Conservation (phyloP, 805 yeast species). For the Yamadazyma paraphyllophila region DNA sequence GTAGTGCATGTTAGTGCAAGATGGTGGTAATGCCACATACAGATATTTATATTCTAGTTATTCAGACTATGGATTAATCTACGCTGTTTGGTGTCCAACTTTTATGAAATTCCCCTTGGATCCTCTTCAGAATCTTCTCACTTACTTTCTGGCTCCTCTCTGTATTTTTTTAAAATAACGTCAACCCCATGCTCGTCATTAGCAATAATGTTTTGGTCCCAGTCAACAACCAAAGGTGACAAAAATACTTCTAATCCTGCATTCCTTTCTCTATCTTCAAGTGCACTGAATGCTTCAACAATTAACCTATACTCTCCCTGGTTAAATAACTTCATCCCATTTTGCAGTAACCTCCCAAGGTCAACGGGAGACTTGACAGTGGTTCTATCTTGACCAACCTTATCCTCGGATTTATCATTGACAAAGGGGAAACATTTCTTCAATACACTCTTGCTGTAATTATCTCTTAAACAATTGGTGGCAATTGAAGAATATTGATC, state of each 20-base stretch:
- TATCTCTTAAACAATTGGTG: constrained; percentile 25
- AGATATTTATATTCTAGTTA: no score
- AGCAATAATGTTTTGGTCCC: constrained; percentile 45
- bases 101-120: no score
- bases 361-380: constrained; percentile 16
- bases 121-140: no score
- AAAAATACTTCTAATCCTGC: constrained; percentile 32
- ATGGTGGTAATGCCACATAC: no score
- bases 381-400: constrained; percentile 15
- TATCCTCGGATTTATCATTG: constrained; percentile 20
- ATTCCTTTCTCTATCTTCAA: constrained; percentile 17
- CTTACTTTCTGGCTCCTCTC: background rate
- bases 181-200: constrained; percentile 32
- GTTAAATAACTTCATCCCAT: constrained; percentile 31
- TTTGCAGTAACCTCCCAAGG: constrained; percentile 19
- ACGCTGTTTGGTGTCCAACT: background rate
- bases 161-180: constrained; percentile 30
- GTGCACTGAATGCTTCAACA: constrained; percentile 33
- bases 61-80: background rate
- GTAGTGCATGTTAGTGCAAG: no score
- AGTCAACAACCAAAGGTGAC: constrained; percentile 44
- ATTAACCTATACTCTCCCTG: constrained; percentile 39
- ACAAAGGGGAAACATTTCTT: constrained; percentile 38
- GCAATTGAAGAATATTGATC: constrained; percentile 36
- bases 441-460: constrained; percentile 23